phyloP scores from a whole-genome alignment of 208 protist genomes.

The Polymyxa betae region DNA sequence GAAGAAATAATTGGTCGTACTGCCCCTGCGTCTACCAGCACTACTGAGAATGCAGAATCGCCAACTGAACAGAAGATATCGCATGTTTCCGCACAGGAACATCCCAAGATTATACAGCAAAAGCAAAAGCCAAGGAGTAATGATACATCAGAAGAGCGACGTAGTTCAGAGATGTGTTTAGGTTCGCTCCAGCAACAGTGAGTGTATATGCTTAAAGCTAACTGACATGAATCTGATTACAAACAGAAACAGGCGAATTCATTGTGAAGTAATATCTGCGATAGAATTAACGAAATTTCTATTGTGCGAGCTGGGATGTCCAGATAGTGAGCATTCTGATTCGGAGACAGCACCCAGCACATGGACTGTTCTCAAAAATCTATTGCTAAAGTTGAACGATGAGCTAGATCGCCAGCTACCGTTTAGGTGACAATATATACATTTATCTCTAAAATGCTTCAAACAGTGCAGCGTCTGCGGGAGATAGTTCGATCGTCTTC shows the following conservation, averaged over 20 bases:
- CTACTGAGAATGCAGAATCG: background rate
- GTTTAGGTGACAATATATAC: background rate
- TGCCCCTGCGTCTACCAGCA: background rate
- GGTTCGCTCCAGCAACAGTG: no score
- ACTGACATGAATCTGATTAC: background rate
- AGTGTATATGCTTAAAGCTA: background rate
- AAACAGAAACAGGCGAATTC: background rate
- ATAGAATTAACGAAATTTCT: background rate
- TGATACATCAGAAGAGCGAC: background rate
- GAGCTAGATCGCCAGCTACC: background rate
- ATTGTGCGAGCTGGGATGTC: background rate
- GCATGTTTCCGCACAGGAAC: background rate
- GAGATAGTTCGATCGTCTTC: background rate
- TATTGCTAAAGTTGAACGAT: background rate
- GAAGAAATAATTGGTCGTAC: background rate
- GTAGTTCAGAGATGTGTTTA: background rate
- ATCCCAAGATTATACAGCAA: background rate
- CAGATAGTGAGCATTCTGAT: background rate
- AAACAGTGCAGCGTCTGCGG: constrained; percentile 56
- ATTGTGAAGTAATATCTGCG: background rate
- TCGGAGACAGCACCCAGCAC: background rate
- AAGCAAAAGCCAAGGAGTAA: background rate
- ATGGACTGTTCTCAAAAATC: background rate
- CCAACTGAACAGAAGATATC: background rate
- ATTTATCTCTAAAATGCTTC: constrained; percentile 36